These are phyloP conservation scores for Solanum sejunctum DNA, from an alignment of 257 asterid genomes.

Conservation along the genomic window DNA sequence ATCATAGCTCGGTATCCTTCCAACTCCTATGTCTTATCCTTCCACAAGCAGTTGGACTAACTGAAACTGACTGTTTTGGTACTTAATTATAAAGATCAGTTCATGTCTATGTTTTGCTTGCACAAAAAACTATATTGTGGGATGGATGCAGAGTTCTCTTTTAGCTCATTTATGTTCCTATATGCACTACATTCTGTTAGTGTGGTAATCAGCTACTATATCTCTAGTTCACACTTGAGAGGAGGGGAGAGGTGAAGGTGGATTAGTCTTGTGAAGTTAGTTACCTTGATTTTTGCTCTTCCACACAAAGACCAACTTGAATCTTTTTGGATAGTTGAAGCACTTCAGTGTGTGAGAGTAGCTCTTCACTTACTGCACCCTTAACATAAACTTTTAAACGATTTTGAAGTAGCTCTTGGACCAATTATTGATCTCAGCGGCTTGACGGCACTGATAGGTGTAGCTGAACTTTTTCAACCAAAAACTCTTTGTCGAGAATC, in stretches of 20 bases:
- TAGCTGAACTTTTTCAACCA: slow-evolving; percentile 9
- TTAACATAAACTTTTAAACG: slow-evolving; percentile 59
- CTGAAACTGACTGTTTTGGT: neutral
- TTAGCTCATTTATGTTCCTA: neutral
- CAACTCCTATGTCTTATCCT: neutral
- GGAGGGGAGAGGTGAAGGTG: neutral
- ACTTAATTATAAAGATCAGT: neutral
- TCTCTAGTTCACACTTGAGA: neutral
- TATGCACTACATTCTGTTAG: neutral
- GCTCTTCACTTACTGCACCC: slow-evolving; percentile 47
- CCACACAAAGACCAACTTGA: slow-evolving; percentile 54
- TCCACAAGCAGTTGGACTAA: neutral
- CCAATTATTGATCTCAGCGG: slow-evolving; percentile 27
- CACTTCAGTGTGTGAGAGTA: slow-evolving; percentile 76
- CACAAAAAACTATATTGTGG: neutral
- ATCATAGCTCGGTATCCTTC: neutral
- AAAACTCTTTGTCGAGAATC: slow-evolving; percentile 26
- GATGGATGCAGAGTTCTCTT: neutral
- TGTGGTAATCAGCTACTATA: neutral
- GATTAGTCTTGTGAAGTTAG: neutral
- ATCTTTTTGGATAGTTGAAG: slow-evolving; percentile 65
- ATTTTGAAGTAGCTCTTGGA: slow-evolving; percentile 44
- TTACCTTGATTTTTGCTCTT: slow-evolving; percentile 67
- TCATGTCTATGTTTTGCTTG: neutral
- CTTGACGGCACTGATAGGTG: slow-evolving; percentile 12